Evolutionary conservation across 768 basidiomycete species (phyloP).

Genomic region (Omphalotus guepiniiformis): DNA sequence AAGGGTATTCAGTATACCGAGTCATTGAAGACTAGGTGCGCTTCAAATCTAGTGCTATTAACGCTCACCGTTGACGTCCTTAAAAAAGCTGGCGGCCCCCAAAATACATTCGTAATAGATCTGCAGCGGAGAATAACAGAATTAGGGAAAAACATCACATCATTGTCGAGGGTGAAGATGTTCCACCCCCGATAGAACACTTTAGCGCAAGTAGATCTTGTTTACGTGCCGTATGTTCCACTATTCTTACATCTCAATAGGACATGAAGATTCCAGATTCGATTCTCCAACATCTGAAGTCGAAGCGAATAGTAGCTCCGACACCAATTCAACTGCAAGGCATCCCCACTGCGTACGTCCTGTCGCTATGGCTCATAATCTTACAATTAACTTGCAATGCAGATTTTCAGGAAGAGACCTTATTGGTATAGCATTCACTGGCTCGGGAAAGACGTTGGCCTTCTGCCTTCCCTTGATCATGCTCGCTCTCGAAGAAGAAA

Average conservation of each 20-base stretch:
- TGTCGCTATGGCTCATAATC: not conserved
- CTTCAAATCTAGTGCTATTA: not conserved
- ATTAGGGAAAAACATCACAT: conserved; percentile 92
- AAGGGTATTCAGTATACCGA: conserved; percentile 91
- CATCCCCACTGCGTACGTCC: conserved; percentile 84
- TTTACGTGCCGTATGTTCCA: not conserved
- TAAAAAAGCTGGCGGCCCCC: conserved; percentile 81
- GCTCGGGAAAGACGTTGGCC: conserved; percentile 97
- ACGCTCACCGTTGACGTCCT: not conserved
- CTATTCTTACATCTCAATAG: conserved; percentile 32
- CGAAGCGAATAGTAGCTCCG: conserved; percentile 79
- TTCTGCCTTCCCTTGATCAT: conserved; percentile 98
- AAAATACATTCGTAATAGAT: conserved; percentile 68
- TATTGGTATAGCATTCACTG: conserved; percentile 99
- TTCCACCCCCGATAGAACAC: conserved; percentile 90
- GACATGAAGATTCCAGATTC: conserved; percentile 98
- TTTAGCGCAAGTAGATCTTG: conserved; percentile 56
- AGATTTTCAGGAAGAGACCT: conserved; percentile 96
- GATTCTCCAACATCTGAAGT: conserved; percentile 77
- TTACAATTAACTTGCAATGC: conserved; percentile 16
- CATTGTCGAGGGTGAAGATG: conserved; percentile 87
- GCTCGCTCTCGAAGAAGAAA: conserved; percentile 92
- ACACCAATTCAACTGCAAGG: conserved; percentile 98
- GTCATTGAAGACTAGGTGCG: conserved; percentile 73
- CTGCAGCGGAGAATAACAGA: conserved; percentile 63